These are phyloP conservation scores for Diaporthe amygdali DNA, from an alignment of 2,329 filamentous ascomycete genomes.

Conservation along the genomic window DNA sequence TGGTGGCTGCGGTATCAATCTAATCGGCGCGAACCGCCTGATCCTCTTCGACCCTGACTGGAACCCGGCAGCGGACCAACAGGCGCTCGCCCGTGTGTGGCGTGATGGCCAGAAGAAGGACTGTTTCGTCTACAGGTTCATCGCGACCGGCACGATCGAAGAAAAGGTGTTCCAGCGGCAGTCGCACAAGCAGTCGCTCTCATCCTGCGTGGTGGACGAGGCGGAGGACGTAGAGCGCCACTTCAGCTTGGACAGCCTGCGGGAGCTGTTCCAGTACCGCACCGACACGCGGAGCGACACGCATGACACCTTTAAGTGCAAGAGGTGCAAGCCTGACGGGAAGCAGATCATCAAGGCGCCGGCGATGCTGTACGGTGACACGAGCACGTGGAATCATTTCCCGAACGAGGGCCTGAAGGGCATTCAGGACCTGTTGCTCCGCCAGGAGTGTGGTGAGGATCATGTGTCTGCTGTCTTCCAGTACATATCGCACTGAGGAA, in stretches of 20 bases:
- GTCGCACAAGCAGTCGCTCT: constrained; percentile 96
- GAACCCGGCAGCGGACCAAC: constrained; percentile 98
- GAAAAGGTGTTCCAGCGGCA: constrained; percentile 99
- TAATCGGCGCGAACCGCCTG: constrained; percentile 92
- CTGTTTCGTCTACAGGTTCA: constrained; percentile 99
- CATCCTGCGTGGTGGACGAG: constrained; percentile 93
- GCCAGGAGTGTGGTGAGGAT: constrained; percentile 79
- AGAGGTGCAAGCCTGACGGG: constrained; percentile 87
- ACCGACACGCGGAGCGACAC: constrained; percentile 87
- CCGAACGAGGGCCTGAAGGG: constrained; percentile 77
- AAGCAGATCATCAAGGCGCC: constrained; percentile 88
- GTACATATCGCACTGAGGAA: constrained; percentile 83
- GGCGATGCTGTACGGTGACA: constrained; percentile 96
- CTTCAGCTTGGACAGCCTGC: constrained; percentile 87
- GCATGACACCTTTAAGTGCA: constrained; percentile 98
- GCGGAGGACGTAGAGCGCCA: constrained; percentile 97
- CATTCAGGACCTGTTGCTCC: constrained; percentile 89
- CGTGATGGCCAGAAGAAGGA: constrained; percentile 99
- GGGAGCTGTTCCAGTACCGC: constrained; percentile 94
- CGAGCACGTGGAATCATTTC: constrained; percentile 99
- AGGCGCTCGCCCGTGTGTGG: constrained; percentile 96
- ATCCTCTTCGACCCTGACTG: constrained; percentile 97
- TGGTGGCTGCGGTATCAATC: constrained; percentile 93
- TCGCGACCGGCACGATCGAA: constrained; percentile 95
- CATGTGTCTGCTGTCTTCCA: constrained; percentile 96